phyloP scores from a whole-genome alignment of 2,329 filamentous ascomycete species.

The Paecilomyces variotii region DNA sequence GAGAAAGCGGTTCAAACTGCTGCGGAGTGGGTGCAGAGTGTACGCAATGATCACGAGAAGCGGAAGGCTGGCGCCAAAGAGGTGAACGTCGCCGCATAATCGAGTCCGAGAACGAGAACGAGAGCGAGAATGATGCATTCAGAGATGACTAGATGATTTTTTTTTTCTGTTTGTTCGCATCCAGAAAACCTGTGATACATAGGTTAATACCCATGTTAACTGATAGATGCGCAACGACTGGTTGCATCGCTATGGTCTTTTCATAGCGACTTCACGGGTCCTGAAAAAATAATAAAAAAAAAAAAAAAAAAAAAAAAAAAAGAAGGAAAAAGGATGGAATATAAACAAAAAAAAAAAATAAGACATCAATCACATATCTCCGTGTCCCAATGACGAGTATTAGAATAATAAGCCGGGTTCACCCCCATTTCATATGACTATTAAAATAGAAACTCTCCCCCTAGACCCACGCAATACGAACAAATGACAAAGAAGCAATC shows the following conservation, averaged over 20 bases:
- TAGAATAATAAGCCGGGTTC: too few relatives aligned
- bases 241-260: neutral
- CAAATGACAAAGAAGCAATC: too few relatives aligned
- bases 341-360: neutral
- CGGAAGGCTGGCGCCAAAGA: neutral
- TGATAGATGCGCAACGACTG: neutral
- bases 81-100: too few relatives aligned
- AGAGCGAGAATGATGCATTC: neutral
- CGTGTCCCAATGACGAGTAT: neutral
- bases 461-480: too few relatives aligned
- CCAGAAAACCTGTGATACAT: neutral
- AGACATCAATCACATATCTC: neutral
- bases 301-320: neutral
- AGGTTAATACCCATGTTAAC: neutral
- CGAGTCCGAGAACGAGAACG: too few relatives aligned
- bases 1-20: constrained; percentile 22
- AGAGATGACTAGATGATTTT: neutral
- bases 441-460: too few relatives aligned
- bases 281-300: neutral
- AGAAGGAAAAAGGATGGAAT: too few relatives aligned
- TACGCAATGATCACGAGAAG: constrained; percentile 17
- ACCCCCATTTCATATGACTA: too few relatives aligned
- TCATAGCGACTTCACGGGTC: neutral
- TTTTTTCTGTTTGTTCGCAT: neutral
- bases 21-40: constrained; percentile 20